Conservation (phyloP, 2,329 filamentous ascomycete genomes). For the Botryotinia convoluta region DNA sequence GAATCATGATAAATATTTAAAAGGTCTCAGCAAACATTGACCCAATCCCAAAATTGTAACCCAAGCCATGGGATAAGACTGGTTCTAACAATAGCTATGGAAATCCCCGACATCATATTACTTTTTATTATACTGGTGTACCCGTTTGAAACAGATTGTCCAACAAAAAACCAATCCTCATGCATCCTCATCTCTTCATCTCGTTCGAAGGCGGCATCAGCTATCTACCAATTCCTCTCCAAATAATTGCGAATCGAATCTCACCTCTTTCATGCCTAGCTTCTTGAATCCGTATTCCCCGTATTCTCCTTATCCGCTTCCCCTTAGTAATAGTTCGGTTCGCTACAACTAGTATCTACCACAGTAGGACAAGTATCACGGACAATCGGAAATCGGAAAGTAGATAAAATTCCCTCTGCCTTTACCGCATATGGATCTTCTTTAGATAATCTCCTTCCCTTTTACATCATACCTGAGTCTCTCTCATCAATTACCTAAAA, state of each 20-base stretch:
- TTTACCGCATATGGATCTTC: not conserved
- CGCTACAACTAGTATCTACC: not conserved
- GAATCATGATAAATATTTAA: not conserved
- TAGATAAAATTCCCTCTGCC: not conserved
- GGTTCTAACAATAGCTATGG: slow-evolving; percentile 6
- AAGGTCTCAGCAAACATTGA: not conserved
- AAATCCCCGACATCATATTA: not conserved
- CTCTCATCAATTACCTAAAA: not conserved
- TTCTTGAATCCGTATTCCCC: not conserved
- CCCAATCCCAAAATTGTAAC: not conserved
- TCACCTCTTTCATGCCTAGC: not conserved
- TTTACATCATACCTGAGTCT: not conserved
- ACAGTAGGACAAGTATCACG: not conserved
- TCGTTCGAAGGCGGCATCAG: not conserved
- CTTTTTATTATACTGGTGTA: not conserved
- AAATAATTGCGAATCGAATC: not conserved
- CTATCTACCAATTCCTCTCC: not conserved
- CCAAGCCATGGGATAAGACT: not conserved
- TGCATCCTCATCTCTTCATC: not conserved
- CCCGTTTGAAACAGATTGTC: not conserved
- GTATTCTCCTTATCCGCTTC: not conserved
- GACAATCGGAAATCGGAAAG: slow-evolving; percentile 1
- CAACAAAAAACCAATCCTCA: not conserved
- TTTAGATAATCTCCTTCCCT: not conserved
- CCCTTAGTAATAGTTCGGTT: not conserved